Base-by-base conservation (phyloP, 192 early-diverging fungal genomes). In the Linnemannia zychae region DNA sequence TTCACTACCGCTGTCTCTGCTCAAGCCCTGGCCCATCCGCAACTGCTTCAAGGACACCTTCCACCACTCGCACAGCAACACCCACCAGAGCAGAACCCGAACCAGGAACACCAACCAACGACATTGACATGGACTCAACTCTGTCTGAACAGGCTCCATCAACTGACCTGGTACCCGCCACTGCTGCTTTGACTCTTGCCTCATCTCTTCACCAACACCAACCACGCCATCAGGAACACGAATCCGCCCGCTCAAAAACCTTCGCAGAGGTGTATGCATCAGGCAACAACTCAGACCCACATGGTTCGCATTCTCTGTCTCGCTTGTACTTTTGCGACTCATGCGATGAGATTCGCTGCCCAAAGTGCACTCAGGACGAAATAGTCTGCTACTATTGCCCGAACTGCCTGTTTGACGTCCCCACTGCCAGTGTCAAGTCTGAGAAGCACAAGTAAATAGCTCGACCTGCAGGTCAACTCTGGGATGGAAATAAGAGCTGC, bases 341-440 rank as follows among this genome's bases (percentile, higher is more conserved):
- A 67, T 99, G 97, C 88, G 91, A 93, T 79, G 90, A 93, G 44
- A 83, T 97, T 50, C 89, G 95, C 31, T 99, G 98, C 88, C 89
- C 92, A 48, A 90, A 87, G 16, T 99, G 98, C 81, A 91, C 96
- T 4, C 88, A 93, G 72, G 95, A 96, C 74, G 97, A 98, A 80
- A 94, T 96, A 2, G 93, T 94, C 6, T 95, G 94, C 65, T 98
- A 97, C 85, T 98, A 95, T 86, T 99, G 98, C 78, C 96, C 98
- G 17, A 97, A 97, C 79, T 99, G 98, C 78, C 91, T 98, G 71
- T 99, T 99, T 89, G 97, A 99, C 79, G 97, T 96, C 36, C 97
- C 97, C 4, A 95, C 96, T n/a, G 96, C 98, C 4, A 95, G 95
- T 81, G 97, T 98, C n/a, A 97, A 96, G 79, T 93, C 94, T n/a